phyloP scores from a whole-genome alignment of 257 asterid species.

The Gynochthodes officinalis region DNA sequence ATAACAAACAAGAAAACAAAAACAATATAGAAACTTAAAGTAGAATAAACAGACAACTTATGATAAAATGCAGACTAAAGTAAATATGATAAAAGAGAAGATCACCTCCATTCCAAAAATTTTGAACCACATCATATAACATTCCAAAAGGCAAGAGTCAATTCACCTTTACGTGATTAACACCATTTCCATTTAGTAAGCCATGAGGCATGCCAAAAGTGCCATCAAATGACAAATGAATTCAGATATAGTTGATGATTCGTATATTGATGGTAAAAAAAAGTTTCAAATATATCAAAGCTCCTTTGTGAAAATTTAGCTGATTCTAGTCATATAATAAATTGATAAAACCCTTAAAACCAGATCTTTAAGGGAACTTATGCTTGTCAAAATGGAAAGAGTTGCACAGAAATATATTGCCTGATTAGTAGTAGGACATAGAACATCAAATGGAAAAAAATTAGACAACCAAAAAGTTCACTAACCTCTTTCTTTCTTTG shows the following conservation, averaged over 20 bases:
- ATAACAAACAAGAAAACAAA: no score
- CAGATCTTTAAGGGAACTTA: background rate
- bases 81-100: background rate
- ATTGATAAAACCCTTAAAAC: background rate
- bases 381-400: background rate
- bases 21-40: background rate
- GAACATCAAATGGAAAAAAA: background rate
- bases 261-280: background rate
- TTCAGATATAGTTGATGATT: background rate
- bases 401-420: background rate
- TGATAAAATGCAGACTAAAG: background rate
- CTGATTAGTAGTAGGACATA: background rate
- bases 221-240: background rate
- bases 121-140: background rate
- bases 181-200: no score
- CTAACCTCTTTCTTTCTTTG: conserved; percentile 90
- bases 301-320: background rate
- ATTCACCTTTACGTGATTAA: no score
- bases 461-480: conserved; percentile 1
- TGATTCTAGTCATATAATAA: background rate
- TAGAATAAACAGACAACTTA: background rate
- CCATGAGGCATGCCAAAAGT: no score
- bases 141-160: background rate
- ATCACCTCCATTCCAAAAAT: no score
- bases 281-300: background rate